These are phyloP conservation scores for Colletotrichum liriopes DNA, from an alignment of 2,329 filamentous ascomycete genomes.

Conservation along the genomic window DNA sequence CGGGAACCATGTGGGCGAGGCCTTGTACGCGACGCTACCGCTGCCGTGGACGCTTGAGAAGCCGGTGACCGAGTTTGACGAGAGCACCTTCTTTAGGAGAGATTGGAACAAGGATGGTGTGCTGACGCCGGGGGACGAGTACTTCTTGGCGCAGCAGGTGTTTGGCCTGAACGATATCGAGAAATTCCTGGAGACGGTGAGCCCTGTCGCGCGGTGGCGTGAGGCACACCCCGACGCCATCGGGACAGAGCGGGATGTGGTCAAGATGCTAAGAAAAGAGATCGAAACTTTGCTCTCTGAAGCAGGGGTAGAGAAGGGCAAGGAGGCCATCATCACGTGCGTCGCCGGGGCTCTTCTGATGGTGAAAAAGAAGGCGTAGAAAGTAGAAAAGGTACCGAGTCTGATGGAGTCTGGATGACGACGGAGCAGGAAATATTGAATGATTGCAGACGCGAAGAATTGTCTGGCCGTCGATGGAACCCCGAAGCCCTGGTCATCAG, in stretches of 20 bases:
- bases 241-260: slow-evolving; percentile 58
- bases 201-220: slow-evolving; percentile 60
- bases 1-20: slow-evolving; percentile 59
- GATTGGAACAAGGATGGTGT: slow-evolving; percentile 58
- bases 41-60: slow-evolving; percentile 65
- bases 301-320: slow-evolving; percentile 53
- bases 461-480: neutral
- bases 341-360: slow-evolving; percentile 49
- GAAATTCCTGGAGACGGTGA: slow-evolving; percentile 54
- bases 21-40: slow-evolving; percentile 58
- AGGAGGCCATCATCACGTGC: slow-evolving; percentile 49
- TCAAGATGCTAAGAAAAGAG: slow-evolving; percentile 49
- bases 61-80: slow-evolving; percentile 56
- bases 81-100: slow-evolving; percentile 55
- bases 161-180: slow-evolving; percentile 55
- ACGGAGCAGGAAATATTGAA: neutral
- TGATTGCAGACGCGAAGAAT: neutral
- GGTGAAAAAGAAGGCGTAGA: slow-evolving; percentile 49
- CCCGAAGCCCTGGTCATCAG: neutral
- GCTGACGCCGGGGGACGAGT: slow-evolving; percentile 46
- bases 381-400: neutral
- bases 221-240: slow-evolving; percentile 59
- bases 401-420: neutral
- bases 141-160: slow-evolving; percentile 46
- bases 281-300: slow-evolving; percentile 51